Evolutionary conservation across 2,329 filamentous ascomycete genomes (phyloP), one percentile per base, ranked within the genome.

Genomic region (Coccinonectria pachysandricola): DNA sequence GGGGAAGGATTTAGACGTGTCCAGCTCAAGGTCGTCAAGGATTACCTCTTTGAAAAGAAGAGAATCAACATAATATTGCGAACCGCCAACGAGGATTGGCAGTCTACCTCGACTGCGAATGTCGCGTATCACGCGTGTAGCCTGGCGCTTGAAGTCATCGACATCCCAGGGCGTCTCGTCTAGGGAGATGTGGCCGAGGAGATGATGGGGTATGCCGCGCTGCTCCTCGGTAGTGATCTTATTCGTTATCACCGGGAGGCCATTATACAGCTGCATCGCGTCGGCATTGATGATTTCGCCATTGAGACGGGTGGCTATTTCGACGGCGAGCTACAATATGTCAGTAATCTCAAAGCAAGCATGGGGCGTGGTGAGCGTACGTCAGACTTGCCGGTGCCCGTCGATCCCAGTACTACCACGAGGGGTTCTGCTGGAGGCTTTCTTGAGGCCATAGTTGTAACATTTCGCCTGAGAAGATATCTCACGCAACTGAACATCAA

Each of bases 211-310:
- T 8, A 98, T 65, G 7, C 79, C 83, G 34, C 79, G 71, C 45
- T 76, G 77, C 51, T 96, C 88, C 12, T 75, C 66, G 1, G 49
- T 27, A 0, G 82, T 73, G 32, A 96, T 81, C 52, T 96, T 93
- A 54, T 98, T 98, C 14, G 91, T 98, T 42, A 96, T 88, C 37
- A 96, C 79, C 5, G 91, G 86, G 21, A 98, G 62, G 3, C 91
- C 91, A 27, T 72, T 70, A 54, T 98, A 98, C 59, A 98, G 76
- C 53, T 98, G 91, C 86, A 98, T 94, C 19, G 91, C 91, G 64
- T 98, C 91, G 23, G 84, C 84, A 50, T 98, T 98, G 59, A 98
- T 86, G 27, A 98, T 72, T 55, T 98, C 91, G 48, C 92, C 91
- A 53, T 91, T 78, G 56, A 86, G 87, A 12, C 69, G 73, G 21